These are phyloP conservation scores for Micractinium sp. DNA, from an alignment of 139 green algal species.

Conservation along the genomic window DNA sequence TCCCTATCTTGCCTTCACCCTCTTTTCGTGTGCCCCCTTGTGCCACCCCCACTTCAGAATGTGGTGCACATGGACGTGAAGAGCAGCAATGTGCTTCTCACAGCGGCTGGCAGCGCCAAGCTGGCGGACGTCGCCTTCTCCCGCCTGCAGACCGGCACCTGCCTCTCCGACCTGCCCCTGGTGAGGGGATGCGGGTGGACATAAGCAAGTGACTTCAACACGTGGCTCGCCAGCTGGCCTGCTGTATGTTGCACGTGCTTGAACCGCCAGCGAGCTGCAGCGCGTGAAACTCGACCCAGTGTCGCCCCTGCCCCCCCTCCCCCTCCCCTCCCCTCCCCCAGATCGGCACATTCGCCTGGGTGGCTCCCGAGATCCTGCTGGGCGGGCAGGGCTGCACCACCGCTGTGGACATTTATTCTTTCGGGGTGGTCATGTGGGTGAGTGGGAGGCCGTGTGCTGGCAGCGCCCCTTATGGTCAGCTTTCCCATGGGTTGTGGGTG, in stretches of 20 bases:
- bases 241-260: background rate
- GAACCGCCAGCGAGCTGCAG: background rate
- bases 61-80: background rate
- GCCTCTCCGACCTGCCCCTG: background rate
- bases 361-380: background rate
- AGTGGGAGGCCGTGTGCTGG: too few species aligned
- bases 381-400: background rate
- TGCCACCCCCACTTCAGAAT: too few species aligned
- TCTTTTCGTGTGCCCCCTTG: too few species aligned
- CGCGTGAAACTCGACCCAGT: too few species aligned
- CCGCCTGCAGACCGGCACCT: background rate
- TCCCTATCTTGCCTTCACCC: too few species aligned
- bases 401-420: constrained; percentile 5
- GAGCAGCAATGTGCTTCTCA: constrained; percentile 8
- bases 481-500: too few species aligned
- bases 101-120: background rate
- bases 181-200: background rate
- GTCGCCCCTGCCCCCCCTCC: background rate
- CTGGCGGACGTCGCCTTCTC: constrained; percentile 6
- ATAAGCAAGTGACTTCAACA: background rate
- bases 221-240: background rate
- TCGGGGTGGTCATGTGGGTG: background rate
- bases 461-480: too few species aligned
- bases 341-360: background rate
- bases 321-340: background rate